phyloP scores from a whole-genome alignment of 176 grass and related monocot genomes.

The Hordeum marinum region DNA sequence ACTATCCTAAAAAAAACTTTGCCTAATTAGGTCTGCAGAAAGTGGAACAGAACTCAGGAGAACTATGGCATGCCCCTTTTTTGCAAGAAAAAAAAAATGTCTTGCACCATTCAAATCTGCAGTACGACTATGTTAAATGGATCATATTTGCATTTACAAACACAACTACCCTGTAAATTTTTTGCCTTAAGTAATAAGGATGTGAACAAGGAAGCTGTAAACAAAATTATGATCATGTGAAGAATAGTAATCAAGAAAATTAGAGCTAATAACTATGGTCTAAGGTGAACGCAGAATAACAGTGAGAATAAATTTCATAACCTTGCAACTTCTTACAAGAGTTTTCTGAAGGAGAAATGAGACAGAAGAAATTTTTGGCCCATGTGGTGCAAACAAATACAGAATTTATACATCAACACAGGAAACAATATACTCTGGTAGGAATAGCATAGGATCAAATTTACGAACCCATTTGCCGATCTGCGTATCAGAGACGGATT shows the following conservation, averaged over 20 bases:
- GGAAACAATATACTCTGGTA: not conserved
- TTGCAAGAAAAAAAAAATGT: too few relatives aligned
- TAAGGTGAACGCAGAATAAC: not conserved
- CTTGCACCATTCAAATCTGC: constrained; percentile 5
- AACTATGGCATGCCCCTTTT: not conserved
- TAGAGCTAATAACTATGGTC: not conserved
- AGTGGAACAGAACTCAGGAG: not conserved
- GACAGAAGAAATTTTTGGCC: not conserved
- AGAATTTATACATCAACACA: not conserved
- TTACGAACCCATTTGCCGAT: not conserved
- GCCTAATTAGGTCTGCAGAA: not conserved
- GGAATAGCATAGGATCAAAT: constrained; percentile 2
- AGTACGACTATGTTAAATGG: not conserved
- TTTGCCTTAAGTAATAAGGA: not conserved
- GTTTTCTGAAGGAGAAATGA: not conserved
- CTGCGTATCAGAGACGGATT: not conserved
- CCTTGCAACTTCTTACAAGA: not conserved
- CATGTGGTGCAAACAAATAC: not conserved
- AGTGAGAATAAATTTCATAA: constrained; percentile 11
- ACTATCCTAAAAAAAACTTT: not conserved
- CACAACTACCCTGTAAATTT: not conserved
- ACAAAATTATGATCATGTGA: not conserved
- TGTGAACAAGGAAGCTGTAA: not conserved
- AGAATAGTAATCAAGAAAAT: not conserved
- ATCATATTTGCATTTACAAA: not conserved